Evolutionary conservation across 139 green algal species (phyloP), one percentile per base, ranked within the genome.

Genomic region (Ettlia oleoabundans): DNA sequence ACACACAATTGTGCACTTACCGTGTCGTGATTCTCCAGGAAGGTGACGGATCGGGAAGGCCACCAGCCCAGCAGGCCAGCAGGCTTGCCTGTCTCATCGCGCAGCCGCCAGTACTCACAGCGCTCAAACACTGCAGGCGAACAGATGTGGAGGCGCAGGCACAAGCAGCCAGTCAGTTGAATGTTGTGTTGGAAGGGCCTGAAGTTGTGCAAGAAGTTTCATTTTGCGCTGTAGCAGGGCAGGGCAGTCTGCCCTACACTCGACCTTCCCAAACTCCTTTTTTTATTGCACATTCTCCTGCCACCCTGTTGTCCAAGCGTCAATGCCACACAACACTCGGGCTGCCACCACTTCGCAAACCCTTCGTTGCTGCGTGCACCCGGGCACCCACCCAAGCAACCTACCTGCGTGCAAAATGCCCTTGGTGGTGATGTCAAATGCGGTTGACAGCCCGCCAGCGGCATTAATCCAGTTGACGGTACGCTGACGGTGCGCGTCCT

Each of bases 351-450:
- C 21, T n/a, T n/a, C n/a, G n/a, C n/a, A n/a, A n/a, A n/a, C n/a
- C n/a, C n/a, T n/a, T n/a, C n/a, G n/a, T n/a, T n/a, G n/a, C n/a
- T n/a, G n/a, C n/a, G n/a, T n/a, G n/a, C n/a, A n/a, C n/a, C n/a
- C n/a, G n/a, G n/a, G n/a, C n/a, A n/a, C n/a, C 35, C 64, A 10
- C 10, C 30, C 33, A 9, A n/a, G 4, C 32, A 41, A 47, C 30
- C 64, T 33, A 19, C 69, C 69, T 32, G 73, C 73, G 35, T 80
- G 75, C 75, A 81, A 30, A 95, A 96, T 84, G 97, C 94, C 85
- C 86, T 99, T 99, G 77, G 92, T 97, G 58, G 96, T 99, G 94
- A 99, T 98, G 90, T 99, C 96, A 84, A 99, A 99, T 41, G 96
- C 96, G 3, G 92, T 93, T 19, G 91, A 82, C 35, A 94, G 97